Evolutionary conservation across 1,284 basidiomycete genomes (phyloP).

Genomic region (Ceratobasidium theobromae): DNA sequence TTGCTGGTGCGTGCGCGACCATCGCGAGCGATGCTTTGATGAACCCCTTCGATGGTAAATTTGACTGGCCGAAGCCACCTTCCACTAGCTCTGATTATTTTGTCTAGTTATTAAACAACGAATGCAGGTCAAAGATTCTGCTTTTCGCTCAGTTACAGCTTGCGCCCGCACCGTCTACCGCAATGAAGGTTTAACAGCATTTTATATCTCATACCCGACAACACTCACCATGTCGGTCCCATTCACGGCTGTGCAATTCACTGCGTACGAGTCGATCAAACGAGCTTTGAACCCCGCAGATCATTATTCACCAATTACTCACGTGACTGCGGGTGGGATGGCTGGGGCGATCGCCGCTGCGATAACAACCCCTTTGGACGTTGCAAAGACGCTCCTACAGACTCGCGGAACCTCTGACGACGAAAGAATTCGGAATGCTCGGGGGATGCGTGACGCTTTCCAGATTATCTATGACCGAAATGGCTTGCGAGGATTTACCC

Average conservation of each 20-base stretch:
- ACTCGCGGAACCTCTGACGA: slow-evolving; percentile 87
- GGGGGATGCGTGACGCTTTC: slow-evolving; percentile 87
- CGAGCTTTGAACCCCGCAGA: slow-evolving; percentile 81
- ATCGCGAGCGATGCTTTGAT: slow-evolving; percentile 96
- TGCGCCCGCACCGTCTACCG: slow-evolving; percentile 84
- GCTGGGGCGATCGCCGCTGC: slow-evolving; percentile 95
- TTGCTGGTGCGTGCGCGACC: slow-evolving; percentile 94
- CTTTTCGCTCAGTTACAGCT: slow-evolving; percentile 79
- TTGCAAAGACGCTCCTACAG: slow-evolving; percentile 97
- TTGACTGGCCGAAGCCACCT: not conserved
- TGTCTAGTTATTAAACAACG: slow-evolving; percentile 93
- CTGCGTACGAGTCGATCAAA: slow-evolving; percentile 95
- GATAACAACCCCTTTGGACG: slow-evolving; percentile 95
- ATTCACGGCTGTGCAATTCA: slow-evolving; percentile 98
- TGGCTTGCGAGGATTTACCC: slow-evolving; percentile 80
- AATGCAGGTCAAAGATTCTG: slow-evolving; percentile 95
- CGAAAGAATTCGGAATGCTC: slow-evolving; percentile 77
- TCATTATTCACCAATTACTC: slow-evolving; percentile 87
- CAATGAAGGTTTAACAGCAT: slow-evolving; percentile 85
- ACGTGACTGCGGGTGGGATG: slow-evolving; percentile 88
- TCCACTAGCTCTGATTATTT: slow-evolving; percentile 32
- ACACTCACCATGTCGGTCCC: slow-evolving; percentile 97
- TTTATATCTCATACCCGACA: slow-evolving; percentile 98
- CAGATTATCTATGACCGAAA: slow-evolving; percentile 85
- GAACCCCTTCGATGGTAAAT: slow-evolving; percentile 98